Evolutionary conservation across 2,329 filamentous ascomycete genomes (phyloP), one percentile per base, ranked within the genome.

Genomic region (Passalora sequoiae): DNA sequence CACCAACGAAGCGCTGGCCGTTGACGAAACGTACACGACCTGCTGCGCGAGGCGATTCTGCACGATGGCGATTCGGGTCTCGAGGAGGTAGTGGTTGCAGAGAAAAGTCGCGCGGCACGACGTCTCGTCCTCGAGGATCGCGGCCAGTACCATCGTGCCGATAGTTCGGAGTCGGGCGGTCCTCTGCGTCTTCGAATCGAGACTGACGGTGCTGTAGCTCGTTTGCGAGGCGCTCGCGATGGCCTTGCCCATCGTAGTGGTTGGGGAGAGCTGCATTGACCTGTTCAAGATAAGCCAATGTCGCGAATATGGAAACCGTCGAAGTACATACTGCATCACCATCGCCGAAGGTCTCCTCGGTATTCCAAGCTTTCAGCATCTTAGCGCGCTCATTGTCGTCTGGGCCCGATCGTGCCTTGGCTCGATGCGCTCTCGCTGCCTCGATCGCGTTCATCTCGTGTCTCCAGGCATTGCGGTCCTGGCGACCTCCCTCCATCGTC

Each of bases 291-390:
- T n/a, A n/a, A n/a, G n/a, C n/a, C n/a, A n/a, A n/a, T n/a, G n/a
- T n/a, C n/a, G n/a, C n/a, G n/a, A n/a, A n/a, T n/a, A n/a, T n/a
- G n/a, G n/a, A n/a, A n/a, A n/a, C n/a, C n/a, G n/a, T n/a, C n/a
- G n/a, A n/a, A 20, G 9, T 4, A 36, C 17, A 5, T 22, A 38
- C 20, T 6, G 41, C 43, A 31, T 52, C 50, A 9, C 9, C 38
- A n/a, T n/a, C n/a, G 20, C 41, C 44, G 19, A 52, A 52, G 3
- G 27, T 46, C n/a, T 29, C 20, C n/a, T 41, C 22, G 4, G 15
- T 46, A 31, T 52, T 49, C 50, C 50, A 52, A 4, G 27, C 35
- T 20, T 13, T 21, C 12, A 36, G 20, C 33, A 24, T 24, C 6
- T 21, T 9, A 8, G 33, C 33, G n/a, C 9, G 21, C 7, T 8